Conservation (phyloP, 768 basidiomycete genomes). For the Trichaptum fuscoviolaceum region DNA sequence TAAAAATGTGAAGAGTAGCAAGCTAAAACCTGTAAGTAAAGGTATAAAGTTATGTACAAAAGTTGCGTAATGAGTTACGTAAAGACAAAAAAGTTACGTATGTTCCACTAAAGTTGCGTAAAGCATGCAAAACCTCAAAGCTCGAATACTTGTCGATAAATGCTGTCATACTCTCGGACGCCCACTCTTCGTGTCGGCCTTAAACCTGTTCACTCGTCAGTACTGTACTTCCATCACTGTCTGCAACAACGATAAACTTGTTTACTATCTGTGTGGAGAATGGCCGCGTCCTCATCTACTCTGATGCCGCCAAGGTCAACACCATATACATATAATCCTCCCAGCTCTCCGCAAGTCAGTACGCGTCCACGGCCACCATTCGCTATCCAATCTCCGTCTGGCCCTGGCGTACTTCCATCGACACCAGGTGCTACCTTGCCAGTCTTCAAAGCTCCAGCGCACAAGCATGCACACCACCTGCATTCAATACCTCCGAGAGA, state of each 20-base stretch:
- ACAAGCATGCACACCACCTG: slow-evolving; percentile 84
- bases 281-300: not conserved
- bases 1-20: no score
- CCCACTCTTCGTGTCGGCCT: not conserved
- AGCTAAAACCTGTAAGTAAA: no score
- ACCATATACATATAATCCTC: not conserved
- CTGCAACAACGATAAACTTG: not conserved
- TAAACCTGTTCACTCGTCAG: not conserved
- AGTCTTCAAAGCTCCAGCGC: slow-evolving; percentile 66
- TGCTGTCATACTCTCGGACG: no score
- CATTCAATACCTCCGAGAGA: slow-evolving; percentile 84
- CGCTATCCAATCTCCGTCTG: not conserved
- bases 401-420: not conserved
- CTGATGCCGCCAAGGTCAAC: not conserved
- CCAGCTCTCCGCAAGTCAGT: not conserved
- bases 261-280: not conserved
- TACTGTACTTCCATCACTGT: not conserved
- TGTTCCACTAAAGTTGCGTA: no score
- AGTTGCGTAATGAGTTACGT: no score
- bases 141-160: no score
- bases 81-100: no score
- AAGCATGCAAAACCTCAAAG: no score
- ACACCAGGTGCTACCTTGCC: slow-evolving; percentile 6
- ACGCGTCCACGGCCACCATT: not conserved
- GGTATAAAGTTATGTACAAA: no score